A percentile compares a stretch with the other conserved stretches of the same genome.
Evolutionary conservation across 1,139 yeast species (phyloP).

Genomic region (Nakaseomyces glabratus): DNA sequence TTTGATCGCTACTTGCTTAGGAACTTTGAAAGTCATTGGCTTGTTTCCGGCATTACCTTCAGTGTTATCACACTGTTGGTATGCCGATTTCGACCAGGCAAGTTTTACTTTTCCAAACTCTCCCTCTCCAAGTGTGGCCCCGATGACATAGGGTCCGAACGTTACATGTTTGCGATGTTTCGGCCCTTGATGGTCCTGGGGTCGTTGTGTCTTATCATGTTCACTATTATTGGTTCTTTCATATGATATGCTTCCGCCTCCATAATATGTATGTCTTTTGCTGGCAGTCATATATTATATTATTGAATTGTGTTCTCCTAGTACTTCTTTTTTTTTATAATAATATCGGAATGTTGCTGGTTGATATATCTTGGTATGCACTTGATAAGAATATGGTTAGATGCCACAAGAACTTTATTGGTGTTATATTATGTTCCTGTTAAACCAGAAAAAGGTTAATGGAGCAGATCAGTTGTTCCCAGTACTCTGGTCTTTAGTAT

Average conservation of each 20-base stretch:
- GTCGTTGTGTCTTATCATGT: constrained; percentile 7
- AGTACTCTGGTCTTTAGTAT: too few species aligned
- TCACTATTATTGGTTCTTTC: constrained; percentile 9
- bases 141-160: constrained; percentile 81
- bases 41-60: constrained; percentile 1
- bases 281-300: constrained; percentile 5
- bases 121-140: constrained; percentile 92
- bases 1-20: constrained; percentile 89
- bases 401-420: too few species aligned
- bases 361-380: too few species aligned
- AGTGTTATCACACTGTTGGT: constrained; percentile 5
- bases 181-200: background rate
- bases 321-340: too few species aligned
- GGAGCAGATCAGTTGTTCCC: too few species aligned
- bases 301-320: too few species aligned
- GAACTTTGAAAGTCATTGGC: constrained; percentile 24
- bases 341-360: too few species aligned
- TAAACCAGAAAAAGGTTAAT: too few species aligned
- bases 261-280: constrained; percentile 23
- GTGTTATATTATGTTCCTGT: too few species aligned
- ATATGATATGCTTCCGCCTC: constrained; percentile 13
- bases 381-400: too few species aligned
- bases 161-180: constrained; percentile 37
- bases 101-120: constrained; percentile 95
- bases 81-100: constrained; percentile 57